These are phyloP conservation scores for Eucalyptus tenuipes DNA, from an alignment of 345 rosid genomes.

Conservation along the genomic window DNA sequence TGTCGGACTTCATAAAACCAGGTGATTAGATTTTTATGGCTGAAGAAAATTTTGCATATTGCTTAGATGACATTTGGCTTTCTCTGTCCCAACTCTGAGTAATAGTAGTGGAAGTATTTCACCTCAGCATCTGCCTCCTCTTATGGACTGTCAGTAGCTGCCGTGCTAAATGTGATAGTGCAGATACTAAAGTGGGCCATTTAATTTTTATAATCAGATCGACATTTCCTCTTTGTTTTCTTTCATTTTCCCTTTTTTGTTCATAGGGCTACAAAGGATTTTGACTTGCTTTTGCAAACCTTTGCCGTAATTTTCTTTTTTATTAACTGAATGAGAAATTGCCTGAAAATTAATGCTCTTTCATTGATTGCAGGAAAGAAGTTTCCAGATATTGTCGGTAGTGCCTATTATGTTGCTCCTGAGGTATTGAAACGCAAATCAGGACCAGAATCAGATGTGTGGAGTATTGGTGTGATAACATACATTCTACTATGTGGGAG, in stretches of 20 bases:
- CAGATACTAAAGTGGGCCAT: neutral
- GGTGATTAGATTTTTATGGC: slow-evolving; percentile 2
- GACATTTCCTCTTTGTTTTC: neutral
- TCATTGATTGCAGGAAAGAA: slow-evolving; percentile 21
- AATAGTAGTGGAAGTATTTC: neutral
- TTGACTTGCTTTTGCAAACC: neutral
- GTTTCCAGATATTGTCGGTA: slow-evolving; percentile 57
- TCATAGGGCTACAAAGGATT: neutral
- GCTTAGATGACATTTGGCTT: neutral
- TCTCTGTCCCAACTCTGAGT: neutral
- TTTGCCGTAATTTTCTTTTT: neutral
- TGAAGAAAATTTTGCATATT: neutral
- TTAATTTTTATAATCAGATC: neutral
- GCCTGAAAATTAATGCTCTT: neutral
- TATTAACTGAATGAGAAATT: neutral
- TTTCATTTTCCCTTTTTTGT: neutral
- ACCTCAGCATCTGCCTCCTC: neutral
- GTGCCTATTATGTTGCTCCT: slow-evolving; percentile 54
- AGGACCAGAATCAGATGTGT: slow-evolving; percentile 49
- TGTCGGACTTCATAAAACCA: slow-evolving; percentile 44
- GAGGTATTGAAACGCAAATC: slow-evolving; percentile 39
- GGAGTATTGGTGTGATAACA: slow-evolving; percentile 50
- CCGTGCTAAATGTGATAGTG: neutral
- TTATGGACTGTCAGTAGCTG: neutral
- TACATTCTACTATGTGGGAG: slow-evolving; percentile 42